These are phyloP conservation scores for Colletotrichum eleusines DNA, from an alignment of 2,329 filamentous ascomycete species.

Conservation along the genomic window DNA sequence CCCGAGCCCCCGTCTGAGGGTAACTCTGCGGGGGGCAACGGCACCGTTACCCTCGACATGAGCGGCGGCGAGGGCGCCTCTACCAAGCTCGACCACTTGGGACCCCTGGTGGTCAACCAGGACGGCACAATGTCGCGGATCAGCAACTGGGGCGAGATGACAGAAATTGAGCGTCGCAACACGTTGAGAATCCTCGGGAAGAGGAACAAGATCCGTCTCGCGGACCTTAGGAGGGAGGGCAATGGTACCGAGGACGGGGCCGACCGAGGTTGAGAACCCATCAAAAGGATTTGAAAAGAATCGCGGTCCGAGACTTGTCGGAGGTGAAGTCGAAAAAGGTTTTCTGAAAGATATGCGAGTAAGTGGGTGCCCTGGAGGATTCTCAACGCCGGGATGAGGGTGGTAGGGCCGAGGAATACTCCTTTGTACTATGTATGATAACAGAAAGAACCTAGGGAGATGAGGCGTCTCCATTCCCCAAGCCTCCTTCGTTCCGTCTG, in stretches of 20 bases:
- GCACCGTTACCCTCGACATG: slow-evolving; percentile 49
- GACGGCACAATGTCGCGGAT: slow-evolving; percentile 80
- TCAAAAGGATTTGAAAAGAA: slow-evolving; percentile 30
- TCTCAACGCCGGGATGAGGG: neutral
- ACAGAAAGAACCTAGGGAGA: neutral
- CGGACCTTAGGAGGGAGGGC: slow-evolving; percentile 54
- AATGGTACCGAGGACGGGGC: slow-evolving; percentile 1
- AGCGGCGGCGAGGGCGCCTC: slow-evolving; percentile 47
- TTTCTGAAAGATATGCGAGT: slow-evolving; percentile 16
- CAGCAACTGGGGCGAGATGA: slow-evolving; percentile 80
- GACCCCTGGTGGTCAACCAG: slow-evolving; percentile 79
- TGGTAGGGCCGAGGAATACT: slow-evolving; percentile 16
- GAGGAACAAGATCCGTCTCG: slow-evolving; percentile 74
- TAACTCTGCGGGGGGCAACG: slow-evolving; percentile 18
- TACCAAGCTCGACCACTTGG: slow-evolving; percentile 75
- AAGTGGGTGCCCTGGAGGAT: slow-evolving; percentile 8
- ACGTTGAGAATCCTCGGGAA: slow-evolving; percentile 75
- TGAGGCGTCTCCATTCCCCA: slow-evolving; percentile 20
- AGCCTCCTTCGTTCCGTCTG: neutral
- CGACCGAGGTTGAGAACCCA: slow-evolving; percentile 47
- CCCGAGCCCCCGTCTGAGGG: slow-evolving; percentile 23
- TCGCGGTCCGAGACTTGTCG: slow-evolving; percentile 8
- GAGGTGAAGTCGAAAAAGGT: neutral
- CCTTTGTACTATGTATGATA: slow-evolving; percentile 6
- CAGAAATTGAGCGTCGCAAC: slow-evolving; percentile 73